Percentiles rank a stretch among this genome's conserved stretches.
These are phyloP conservation scores for Bondarzewia mesenterica DNA, from an alignment of 1,284 basidiomycete genomes.

Conservation along the genomic window DNA sequence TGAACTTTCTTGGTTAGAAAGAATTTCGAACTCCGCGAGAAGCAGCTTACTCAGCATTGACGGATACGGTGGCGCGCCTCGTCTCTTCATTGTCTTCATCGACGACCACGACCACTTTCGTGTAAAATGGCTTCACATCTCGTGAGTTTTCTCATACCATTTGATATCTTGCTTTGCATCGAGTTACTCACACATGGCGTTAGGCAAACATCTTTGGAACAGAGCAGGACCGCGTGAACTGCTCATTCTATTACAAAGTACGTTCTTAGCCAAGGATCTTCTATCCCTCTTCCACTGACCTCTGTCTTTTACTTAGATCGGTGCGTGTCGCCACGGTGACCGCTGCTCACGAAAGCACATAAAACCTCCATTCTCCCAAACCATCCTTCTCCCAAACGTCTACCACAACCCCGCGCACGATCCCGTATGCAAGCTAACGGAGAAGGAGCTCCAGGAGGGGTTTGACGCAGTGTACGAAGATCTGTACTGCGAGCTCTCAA, in stretches of 20 bases:
- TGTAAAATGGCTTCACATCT: conserved; percentile 57
- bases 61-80: too few species aligned
- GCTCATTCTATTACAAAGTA: conserved; percentile 93
- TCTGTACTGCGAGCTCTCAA: conserved; percentile 85
- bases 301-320: conserved; percentile 51
- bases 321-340: conserved; percentile 93
- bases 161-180: background rate
- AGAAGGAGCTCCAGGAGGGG: conserved; percentile 86
- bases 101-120: background rate
- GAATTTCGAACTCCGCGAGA: background rate
- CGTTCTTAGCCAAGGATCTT: conserved; percentile 14
- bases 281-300: conserved; percentile 6
- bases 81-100: background rate
- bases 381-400: conserved; percentile 96
- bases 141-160: conserved; percentile 26
- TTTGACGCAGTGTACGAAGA: conserved; percentile 99
- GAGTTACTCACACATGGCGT: conserved; percentile 2
- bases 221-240: conserved; percentile 91
- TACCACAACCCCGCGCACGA: conserved; percentile 97
- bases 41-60: background rate
- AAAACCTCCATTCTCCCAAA: conserved; percentile 94
- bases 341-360: conserved; percentile 97
- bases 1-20: background rate
- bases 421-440: conserved; percentile 79
- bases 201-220: conserved; percentile 84